Percentiles rank a stretch among this genome's conserved stretches.
Evolutionary conservation across 805 yeast genomes (phyloP).

Genomic region (Yamadazyma sp.): DNA sequence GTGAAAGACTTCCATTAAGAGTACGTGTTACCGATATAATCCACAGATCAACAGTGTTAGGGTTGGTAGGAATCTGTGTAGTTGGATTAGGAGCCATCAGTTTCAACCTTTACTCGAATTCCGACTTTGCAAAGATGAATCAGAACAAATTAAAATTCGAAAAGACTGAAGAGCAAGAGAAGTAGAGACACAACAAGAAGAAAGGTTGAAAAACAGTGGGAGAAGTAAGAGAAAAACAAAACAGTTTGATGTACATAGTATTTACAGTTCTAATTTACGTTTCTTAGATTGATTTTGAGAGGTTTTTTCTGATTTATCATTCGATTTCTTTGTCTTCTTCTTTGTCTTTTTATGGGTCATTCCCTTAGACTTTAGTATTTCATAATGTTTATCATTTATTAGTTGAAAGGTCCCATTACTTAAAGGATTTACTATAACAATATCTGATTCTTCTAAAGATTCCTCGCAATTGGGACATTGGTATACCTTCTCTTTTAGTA

Average conservation of each 20-base stretch:
- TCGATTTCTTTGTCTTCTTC: conserved; percentile 5
- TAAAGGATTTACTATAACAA: conserved; percentile 30
- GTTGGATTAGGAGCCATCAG: conserved; percentile 38
- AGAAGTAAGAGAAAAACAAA: too few species aligned
- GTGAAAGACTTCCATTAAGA: conserved; percentile 34
- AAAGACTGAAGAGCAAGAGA: too few species aligned
- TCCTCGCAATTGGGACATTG: conserved; percentile 33
- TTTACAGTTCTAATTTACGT: too few species aligned
- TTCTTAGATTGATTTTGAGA: not conserved
- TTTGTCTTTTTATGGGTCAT: conserved; percentile 26
- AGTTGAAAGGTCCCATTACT: conserved; percentile 6
- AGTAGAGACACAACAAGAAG: not conserved
- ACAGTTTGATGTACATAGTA: too few species aligned
- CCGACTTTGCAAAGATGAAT: conserved; percentile 42
- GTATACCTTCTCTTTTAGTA: conserved; percentile 10
- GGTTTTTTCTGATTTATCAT: not conserved
- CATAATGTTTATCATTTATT: conserved; percentile 11
- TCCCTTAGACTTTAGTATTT: conserved; percentile 7
- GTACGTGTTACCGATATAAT: conserved; percentile 44
- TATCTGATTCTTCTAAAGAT: conserved; percentile 23
- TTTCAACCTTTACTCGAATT: conserved; percentile 41
- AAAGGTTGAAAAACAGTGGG: not conserved
- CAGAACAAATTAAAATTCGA: conserved; percentile 37
- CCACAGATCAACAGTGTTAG: conserved; percentile 42
- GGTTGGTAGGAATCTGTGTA: conserved; percentile 39